These are phyloP conservation scores for Tarenaya hassleriana DNA, from an alignment of 345 rosid species.

Conservation along the genomic window DNA sequence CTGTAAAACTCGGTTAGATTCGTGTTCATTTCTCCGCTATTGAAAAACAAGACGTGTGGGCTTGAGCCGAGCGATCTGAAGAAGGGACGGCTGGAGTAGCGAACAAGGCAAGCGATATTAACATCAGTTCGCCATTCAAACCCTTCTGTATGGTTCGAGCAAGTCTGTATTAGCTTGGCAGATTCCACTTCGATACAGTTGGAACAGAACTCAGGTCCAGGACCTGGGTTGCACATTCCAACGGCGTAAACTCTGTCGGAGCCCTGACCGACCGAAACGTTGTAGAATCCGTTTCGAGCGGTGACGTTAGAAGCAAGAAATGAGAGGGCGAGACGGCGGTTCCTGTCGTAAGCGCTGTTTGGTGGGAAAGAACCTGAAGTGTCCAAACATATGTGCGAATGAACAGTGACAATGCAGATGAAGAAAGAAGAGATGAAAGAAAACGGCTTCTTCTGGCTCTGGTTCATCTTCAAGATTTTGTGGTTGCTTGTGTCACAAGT, in stretches of 20 bases:
- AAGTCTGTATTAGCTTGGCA: not conserved
- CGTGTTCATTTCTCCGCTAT: not conserved
- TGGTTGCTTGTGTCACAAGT: too few species aligned
- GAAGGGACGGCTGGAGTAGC: conserved; percentile 31
- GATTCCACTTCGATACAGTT: conserved; percentile 6
- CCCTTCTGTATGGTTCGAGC: conserved; percentile 28
- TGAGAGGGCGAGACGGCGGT: conserved; percentile 16
- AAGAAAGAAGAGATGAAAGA: too few species aligned
- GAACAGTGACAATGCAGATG: too few species aligned
- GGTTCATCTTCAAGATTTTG: too few species aligned
- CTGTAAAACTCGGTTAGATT: not conserved
- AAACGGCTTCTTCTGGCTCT: too few species aligned
- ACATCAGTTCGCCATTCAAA: conserved; percentile 16
- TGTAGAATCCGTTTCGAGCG: conserved; percentile 17
- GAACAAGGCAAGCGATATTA: conserved; percentile 20
- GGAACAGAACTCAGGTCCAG: conserved; percentile 11
- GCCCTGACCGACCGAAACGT: too few species aligned
- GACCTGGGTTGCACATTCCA: conserved; percentile 25
- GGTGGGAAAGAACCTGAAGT: conserved; percentile 25
- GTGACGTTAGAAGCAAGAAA: conserved; percentile 18
- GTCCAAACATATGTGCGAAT: too few species aligned
- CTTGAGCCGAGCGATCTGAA: not conserved
- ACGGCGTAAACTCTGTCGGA: conserved; percentile 19
- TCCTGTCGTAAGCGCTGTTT: conserved; percentile 14
- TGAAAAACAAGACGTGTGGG: not conserved